Evolutionary conservation across 2,329 filamentous ascomycete genomes (phyloP).

Genomic region (Helicocarpus griseus): DNA sequence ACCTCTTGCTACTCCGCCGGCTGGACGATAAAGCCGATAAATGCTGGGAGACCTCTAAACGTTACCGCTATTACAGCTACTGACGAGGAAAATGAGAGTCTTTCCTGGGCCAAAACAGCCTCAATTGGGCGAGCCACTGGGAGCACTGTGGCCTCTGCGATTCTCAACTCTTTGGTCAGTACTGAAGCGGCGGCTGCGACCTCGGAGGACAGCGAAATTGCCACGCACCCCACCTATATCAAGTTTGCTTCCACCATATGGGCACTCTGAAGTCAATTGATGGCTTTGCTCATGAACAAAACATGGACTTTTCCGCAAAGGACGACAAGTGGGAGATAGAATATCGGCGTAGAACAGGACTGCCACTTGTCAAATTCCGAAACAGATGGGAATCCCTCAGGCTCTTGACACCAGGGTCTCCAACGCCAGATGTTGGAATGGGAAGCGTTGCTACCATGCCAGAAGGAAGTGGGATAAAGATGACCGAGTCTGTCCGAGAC

Average conservation of each 20-base stretch:
- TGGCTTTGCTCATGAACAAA: not conserved
- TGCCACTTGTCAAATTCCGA: not conserved
- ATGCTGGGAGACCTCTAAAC: too few species aligned
- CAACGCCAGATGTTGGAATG: not conserved
- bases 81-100: not conserved
- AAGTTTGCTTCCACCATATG: not conserved
- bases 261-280: not conserved
- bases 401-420: not conserved
- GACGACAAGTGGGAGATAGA: not conserved
- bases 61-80: not conserved
- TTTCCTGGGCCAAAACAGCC: constrained; percentile 9
- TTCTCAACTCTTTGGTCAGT: too few species aligned
- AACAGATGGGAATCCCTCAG: not conserved
- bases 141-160: constrained; percentile 10
- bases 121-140: constrained; percentile 8
- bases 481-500: too few species aligned
- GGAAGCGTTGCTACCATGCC: not conserved
- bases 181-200: too few species aligned
- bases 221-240: not conserved
- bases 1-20: not conserved
- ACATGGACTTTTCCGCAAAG: not conserved
- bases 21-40: not conserved
- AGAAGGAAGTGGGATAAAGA: not conserved
- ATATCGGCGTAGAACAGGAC: not conserved
- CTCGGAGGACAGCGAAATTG: not conserved